phyloP scores from a whole-genome alignment of 106 monocot genomes.

The Vanilla planifolia region DNA sequence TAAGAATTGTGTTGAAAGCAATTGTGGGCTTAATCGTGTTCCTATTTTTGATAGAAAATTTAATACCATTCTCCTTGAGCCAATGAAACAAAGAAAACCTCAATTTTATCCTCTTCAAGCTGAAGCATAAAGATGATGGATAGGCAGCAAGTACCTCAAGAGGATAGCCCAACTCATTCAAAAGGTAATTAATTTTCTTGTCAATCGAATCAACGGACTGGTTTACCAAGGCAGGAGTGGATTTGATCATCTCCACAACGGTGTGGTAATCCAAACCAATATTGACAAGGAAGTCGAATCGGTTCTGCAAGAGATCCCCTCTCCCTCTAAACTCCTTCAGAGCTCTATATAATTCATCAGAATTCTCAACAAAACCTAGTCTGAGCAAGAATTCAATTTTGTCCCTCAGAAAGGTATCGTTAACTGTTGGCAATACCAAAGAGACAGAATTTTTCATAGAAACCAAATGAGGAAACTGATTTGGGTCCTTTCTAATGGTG shows the following conservation, averaged over 20 bases:
- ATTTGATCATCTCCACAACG: conserved; percentile 44
- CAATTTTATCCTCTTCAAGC: conserved; percentile 51
- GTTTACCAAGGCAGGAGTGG: conserved; percentile 51
- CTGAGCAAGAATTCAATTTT: conserved; percentile 65
- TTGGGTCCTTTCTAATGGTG: conserved; percentile 51
- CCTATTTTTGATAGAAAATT: conserved; percentile 24
- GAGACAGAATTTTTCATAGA: conserved; percentile 19
- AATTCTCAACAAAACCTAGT: conserved; percentile 63
- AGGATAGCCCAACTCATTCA: conserved; percentile 57
- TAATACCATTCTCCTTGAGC: conserved; percentile 45
- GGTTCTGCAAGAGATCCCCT: conserved; percentile 63
- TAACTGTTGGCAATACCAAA: conserved; percentile 18
- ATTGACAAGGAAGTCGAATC: conserved; percentile 55
- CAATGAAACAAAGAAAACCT: conserved; percentile 60
- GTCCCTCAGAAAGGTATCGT: conserved; percentile 44
- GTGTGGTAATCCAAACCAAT: conserved; percentile 53
- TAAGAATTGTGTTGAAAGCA: conserved; percentile 64
- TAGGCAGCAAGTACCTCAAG: conserved; percentile 33
- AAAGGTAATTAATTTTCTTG: conserved; percentile 57
- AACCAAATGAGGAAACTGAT: conserved; percentile 32
- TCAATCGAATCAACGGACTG: conserved; percentile 46
- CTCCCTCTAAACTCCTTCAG: conserved; percentile 58
- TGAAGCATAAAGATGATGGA: conserved; percentile 66
- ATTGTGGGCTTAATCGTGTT: conserved; percentile 19
- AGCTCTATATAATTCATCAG: conserved; percentile 64